Base-by-base conservation (phyloP, 345 rosid genomes). In the Citrus inodora region DNA sequence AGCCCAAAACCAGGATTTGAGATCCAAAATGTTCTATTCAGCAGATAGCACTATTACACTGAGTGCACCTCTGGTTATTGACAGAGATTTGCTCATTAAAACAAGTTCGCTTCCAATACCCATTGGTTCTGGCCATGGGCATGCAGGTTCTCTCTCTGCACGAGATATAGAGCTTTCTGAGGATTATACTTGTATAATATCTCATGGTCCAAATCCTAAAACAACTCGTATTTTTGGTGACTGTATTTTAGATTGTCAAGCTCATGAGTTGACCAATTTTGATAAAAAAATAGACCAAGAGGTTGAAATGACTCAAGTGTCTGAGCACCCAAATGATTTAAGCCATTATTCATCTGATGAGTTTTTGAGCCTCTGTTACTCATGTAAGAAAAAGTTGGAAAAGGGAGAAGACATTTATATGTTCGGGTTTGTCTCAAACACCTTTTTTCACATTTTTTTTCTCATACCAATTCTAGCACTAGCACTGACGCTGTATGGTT, bases 131-230 rank as follows among this genome's bases (percentile, higher is more conserved):
- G 64, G 78, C 71, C 78, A 67, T 56, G 83, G 67, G 40, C 27
- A 27, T 48, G 76, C 75, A 58, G 78, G 83, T 25, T 81, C 92
- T 58, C 88, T 90, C 82, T 79, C 92, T 30, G 85, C 81, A 17
- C 81, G 66, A 66, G 91, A 89, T 66, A 84, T 91, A 81, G 92
- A 86, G 48, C 90, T 81, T 51, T 90, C 94, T 30, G 94, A 90
- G 92, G 94, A 90, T 40, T 90, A 90, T 74, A 90, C 94, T 0
- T 90, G 94, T 79, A 87, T 90, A 73, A 91, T 81, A 78, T 89
- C 91, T 70, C 88, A 91, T 58, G 94, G 94, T 16, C 92, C 92
- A 58, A 88, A 88, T 82, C 89, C 90, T 0, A 91, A 82, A 80
- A 88, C 88, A 77, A 91, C 86, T 83, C 90, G 83, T 71, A 89